Conservation (phyloP, 768 basidiomycete species). For the Mycena albidolilacea region DNA sequence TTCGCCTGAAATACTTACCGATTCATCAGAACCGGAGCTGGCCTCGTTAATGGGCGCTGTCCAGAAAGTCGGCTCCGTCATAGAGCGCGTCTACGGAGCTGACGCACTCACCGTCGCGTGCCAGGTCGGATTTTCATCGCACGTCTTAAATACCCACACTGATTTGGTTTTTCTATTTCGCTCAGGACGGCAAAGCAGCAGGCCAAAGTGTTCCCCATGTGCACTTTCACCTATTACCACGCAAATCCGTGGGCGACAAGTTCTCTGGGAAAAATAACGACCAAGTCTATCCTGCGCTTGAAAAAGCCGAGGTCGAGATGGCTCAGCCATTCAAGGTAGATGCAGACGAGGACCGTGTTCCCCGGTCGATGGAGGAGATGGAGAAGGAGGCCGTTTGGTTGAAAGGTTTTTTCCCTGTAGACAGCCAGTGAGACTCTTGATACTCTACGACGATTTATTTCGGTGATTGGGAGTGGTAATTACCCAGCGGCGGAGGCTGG, state of each 20-base stretch:
- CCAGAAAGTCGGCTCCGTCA: constrained; percentile 81
- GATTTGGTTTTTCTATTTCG: neutral
- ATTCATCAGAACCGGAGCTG: constrained; percentile 70
- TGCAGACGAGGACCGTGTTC: constrained; percentile 76
- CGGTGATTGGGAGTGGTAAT: no score
- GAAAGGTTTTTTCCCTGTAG: constrained; percentile 62
- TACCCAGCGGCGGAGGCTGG: no score
- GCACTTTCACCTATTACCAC: constrained; percentile 95
- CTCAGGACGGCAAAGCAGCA: constrained; percentile 88
- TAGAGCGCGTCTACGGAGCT: constrained; percentile 87
- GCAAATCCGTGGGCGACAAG: constrained; percentile 76
- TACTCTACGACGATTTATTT: no score
- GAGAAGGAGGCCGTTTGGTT: constrained; percentile 83
- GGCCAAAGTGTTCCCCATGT: constrained; percentile 90
- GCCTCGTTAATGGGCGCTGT: constrained; percentile 86
- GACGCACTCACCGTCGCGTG: constrained; percentile 91
- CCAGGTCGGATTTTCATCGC: constrained; percentile 68
- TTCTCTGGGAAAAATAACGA: constrained; percentile 74
- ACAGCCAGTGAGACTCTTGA: constrained; percentile 17
- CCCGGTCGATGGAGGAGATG: constrained; percentile 83
- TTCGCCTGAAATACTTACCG: neutral
- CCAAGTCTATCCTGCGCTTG: constrained; percentile 85
- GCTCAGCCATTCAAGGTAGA: constrained; percentile 70
- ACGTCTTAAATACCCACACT: no score
- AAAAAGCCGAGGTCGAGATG: constrained; percentile 71